These are phyloP conservation scores for Neonectria ditissima DNA, from an alignment of 2,329 filamentous ascomycete species.

Conservation along the genomic window DNA sequence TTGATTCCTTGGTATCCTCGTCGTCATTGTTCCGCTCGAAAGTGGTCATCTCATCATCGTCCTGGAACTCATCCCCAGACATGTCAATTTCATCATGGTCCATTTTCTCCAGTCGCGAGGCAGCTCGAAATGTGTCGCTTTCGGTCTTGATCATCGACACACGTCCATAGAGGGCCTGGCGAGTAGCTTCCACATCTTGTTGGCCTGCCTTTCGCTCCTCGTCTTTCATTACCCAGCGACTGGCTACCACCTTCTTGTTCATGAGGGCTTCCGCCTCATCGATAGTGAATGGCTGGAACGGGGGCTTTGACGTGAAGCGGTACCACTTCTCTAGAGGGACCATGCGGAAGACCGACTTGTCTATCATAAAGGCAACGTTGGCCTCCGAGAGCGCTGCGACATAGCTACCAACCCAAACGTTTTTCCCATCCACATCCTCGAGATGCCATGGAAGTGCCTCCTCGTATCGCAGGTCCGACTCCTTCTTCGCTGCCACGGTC, in stretches of 20 bases:
- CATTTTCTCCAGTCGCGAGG: slow-evolving; percentile 71
- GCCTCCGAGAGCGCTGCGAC: slow-evolving; percentile 89
- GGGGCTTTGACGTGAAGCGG: slow-evolving; percentile 83
- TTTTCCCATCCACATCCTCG: slow-evolving; percentile 95
- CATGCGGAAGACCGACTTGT: slow-evolving; percentile 80
- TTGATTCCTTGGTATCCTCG: slow-evolving; percentile 80
- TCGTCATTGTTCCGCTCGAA: slow-evolving; percentile 84
- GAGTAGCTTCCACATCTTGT: slow-evolving; percentile 71
- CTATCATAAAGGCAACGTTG: slow-evolving; percentile 82
- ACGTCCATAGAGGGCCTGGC: slow-evolving; percentile 62
- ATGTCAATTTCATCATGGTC: slow-evolving; percentile 79
- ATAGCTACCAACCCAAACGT: slow-evolving; percentile 93
- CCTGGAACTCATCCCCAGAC: slow-evolving; percentile 81
- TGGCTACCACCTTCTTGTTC: slow-evolving; percentile 80
- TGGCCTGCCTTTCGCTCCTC: slow-evolving; percentile 68
- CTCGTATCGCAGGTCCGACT: slow-evolving; percentile 83
- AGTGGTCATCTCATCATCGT: slow-evolving; percentile 84
- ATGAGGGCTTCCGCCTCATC: slow-evolving; percentile 89
- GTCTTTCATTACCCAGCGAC: slow-evolving; percentile 83
- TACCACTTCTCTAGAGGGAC: slow-evolving; percentile 97
- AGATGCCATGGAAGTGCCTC: slow-evolving; percentile 97
- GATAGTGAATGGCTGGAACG: slow-evolving; percentile 80
- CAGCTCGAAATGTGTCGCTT: slow-evolving; percentile 71
- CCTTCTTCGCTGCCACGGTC: slow-evolving; percentile 82
- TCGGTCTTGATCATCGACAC: slow-evolving; percentile 75